Conservation (phyloP, 345 rosid genomes). For the Dimocarpus longan region DNA sequence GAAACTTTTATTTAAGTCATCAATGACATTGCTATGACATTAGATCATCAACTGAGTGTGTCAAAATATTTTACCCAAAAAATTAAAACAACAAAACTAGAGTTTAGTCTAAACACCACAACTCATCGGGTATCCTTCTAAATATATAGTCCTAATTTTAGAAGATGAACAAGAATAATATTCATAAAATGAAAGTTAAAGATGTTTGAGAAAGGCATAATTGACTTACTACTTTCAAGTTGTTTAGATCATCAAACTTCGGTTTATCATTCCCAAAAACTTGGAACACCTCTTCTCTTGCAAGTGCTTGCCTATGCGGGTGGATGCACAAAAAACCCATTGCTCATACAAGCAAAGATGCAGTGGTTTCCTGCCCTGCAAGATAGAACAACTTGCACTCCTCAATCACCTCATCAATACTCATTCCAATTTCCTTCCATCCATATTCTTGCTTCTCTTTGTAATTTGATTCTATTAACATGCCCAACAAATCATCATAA, state of each 20-base stretch:
- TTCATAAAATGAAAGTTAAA: too few relatives aligned
- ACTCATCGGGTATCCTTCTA: too few relatives aligned
- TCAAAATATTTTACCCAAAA: too few relatives aligned
- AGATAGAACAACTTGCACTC: slow-evolving; percentile 70
- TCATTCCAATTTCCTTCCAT: slow-evolving; percentile 30
- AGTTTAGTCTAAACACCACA: too few relatives aligned
- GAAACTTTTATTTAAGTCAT: too few relatives aligned
- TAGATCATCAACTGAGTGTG: too few relatives aligned
- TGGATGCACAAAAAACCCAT: slow-evolving; percentile 49
- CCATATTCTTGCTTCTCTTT: slow-evolving; percentile 34
- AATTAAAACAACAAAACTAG: too few relatives aligned
- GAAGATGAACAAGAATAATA: too few relatives aligned
- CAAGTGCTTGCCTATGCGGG: slow-evolving; percentile 56
- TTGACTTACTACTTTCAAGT: slow-evolving; percentile 24
- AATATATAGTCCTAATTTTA: too few relatives aligned
- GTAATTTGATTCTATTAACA: slow-evolving; percentile 42
- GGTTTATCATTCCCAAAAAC: slow-evolving; percentile 40
- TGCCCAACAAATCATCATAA: slow-evolving; percentile 42
- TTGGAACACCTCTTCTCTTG: slow-evolving; percentile 52
- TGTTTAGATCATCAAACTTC: slow-evolving; percentile 41
- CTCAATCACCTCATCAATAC: slow-evolving; percentile 46
- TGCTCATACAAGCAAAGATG: slow-evolving; percentile 53
- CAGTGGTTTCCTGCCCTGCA: slow-evolving; percentile 65
- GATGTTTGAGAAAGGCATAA: too few relatives aligned
- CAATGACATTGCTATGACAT: too few relatives aligned